phyloP scores from a whole-genome alignment of 495 filamentous ascomycete genomes.

The Xylaria venustula region DNA sequence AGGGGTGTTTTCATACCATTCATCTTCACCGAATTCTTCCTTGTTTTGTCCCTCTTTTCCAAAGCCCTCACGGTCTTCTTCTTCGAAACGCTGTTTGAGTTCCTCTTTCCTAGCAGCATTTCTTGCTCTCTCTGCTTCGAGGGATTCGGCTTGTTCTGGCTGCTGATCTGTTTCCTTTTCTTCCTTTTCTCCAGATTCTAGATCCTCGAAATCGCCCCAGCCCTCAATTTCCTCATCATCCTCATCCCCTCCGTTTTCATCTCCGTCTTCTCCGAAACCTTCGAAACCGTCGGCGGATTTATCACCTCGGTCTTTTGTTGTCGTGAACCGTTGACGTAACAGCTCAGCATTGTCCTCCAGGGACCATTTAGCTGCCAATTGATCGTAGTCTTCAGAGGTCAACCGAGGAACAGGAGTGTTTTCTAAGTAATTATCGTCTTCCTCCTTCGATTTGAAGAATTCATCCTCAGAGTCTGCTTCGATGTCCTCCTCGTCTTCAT shows the following conservation, averaged over 20 bases:
- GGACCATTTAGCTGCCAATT: slow-evolving; percentile 81
- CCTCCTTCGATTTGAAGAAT: slow-evolving; percentile 63
- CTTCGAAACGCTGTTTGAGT: slow-evolving; percentile 88
- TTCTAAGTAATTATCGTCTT: slow-evolving; percentile 62
- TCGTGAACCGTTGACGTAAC: slow-evolving; percentile 71
- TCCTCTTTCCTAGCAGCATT: slow-evolving; percentile 94
- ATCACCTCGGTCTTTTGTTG: slow-evolving; percentile 53
- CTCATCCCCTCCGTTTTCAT: slow-evolving; percentile 66
- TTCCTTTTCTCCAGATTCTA: slow-evolving; percentile 83
- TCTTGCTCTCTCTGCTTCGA: slow-evolving; percentile 83
- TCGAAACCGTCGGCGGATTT: slow-evolving; percentile 43
- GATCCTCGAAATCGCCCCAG: slow-evolving; percentile 86
- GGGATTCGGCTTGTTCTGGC: slow-evolving; percentile 33
- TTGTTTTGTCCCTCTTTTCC: slow-evolving; percentile 68
- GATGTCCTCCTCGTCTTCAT: slow-evolving; percentile 47
- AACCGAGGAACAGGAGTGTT: slow-evolving; percentile 76
- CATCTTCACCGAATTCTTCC: slow-evolving; percentile 89
- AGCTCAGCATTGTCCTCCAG: slow-evolving; percentile 72
- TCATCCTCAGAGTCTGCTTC: slow-evolving; percentile 77
- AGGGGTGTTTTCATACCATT: slow-evolving; percentile 57
- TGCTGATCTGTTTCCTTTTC: slow-evolving; percentile 47
- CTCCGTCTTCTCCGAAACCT: slow-evolving; percentile 46
- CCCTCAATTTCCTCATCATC: slow-evolving; percentile 77
- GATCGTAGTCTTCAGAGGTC: slow-evolving; percentile 60
- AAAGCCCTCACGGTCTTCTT: slow-evolving; percentile 93